Percentiles rank a stretch among this genome's conserved stretches.
These are phyloP conservation scores for Calonectria hawksworthii DNA, from an alignment of 2,329 filamentous ascomycete genomes.

Conservation along the genomic window DNA sequence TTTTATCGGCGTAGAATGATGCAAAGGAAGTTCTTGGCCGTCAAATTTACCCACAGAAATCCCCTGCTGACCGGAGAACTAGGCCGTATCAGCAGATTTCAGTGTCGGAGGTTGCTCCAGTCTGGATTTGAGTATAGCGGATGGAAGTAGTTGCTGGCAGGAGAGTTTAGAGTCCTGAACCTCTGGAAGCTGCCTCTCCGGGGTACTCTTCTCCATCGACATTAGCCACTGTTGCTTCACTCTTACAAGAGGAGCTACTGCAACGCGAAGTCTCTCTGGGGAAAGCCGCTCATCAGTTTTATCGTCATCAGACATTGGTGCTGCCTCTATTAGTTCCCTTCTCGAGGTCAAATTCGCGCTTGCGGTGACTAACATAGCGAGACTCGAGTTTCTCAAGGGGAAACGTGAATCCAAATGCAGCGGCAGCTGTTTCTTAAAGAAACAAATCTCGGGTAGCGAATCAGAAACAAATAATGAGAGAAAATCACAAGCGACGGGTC, in stretches of 20 bases:
- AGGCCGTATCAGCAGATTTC: constrained; percentile 6
- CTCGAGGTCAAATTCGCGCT: not conserved
- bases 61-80: constrained; percentile 15
- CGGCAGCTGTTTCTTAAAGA: not conserved
- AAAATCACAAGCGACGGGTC: not conserved
- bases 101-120: not conserved
- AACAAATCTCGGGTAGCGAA: not conserved
- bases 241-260: not conserved
- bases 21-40: not conserved
- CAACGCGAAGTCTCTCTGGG: not conserved
- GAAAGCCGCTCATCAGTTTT: not conserved
- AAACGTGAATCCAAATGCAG: not conserved
- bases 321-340: not conserved
- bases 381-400: not conserved
- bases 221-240: not conserved
- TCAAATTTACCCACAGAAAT: not conserved
- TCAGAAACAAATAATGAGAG: not conserved
- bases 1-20: not conserved
- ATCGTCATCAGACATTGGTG: not conserved
- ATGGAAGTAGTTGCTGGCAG: not conserved
- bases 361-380: not conserved
- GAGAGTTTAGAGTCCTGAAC: not conserved
- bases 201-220: not conserved
- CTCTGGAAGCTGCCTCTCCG: not conserved
- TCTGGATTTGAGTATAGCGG: not conserved